Evolutionary conservation across 805 yeast genomes (phyloP).

Genomic region (Suhomyces vadensis): DNA sequence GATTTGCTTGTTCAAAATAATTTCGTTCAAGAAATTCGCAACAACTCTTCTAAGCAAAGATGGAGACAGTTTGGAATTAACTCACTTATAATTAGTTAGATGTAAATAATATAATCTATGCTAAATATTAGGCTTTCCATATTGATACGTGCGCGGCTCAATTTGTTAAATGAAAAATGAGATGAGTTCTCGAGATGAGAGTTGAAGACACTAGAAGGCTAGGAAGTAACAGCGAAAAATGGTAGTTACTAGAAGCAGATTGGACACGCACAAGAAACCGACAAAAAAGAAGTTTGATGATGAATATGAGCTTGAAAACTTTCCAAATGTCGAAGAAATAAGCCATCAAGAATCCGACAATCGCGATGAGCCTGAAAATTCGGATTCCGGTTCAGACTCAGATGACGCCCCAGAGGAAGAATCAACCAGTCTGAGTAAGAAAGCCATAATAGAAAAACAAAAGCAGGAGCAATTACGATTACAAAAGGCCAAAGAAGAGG

Average conservation of each 20-base stretch:
- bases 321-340: constrained; percentile 6
- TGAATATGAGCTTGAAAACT: constrained; percentile 19
- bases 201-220: background rate
- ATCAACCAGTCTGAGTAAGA: constrained; percentile 30
- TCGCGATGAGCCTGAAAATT: constrained; percentile 17
- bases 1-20: constrained; percentile 18
- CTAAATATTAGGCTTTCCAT: background rate
- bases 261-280: constrained; percentile 15
- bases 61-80: constrained; percentile 42
- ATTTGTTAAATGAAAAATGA: constrained; percentile 1
- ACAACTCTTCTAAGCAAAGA: constrained; percentile 25
- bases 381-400: constrained; percentile 20
- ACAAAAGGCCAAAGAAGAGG: constrained; percentile 26
- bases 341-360: background rate
- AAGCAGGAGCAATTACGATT: constrained; percentile 22
- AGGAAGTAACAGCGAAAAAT: constrained; percentile 16
- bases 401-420: constrained; percentile 50
- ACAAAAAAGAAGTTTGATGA: constrained; percentile 37
- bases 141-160: constrained; percentile 11
- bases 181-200: constrained; percentile 7
- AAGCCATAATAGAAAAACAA: constrained; percentile 27
- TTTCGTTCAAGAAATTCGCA: constrained; percentile 19
- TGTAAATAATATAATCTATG: too few relatives aligned
- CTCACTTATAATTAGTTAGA: constrained; percentile 18
- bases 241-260: constrained; percentile 33